These are phyloP conservation scores for Cadophora luteo-olivacea DNA, from an alignment of 2,329 filamentous ascomycete genomes.

Conservation along the genomic window DNA sequence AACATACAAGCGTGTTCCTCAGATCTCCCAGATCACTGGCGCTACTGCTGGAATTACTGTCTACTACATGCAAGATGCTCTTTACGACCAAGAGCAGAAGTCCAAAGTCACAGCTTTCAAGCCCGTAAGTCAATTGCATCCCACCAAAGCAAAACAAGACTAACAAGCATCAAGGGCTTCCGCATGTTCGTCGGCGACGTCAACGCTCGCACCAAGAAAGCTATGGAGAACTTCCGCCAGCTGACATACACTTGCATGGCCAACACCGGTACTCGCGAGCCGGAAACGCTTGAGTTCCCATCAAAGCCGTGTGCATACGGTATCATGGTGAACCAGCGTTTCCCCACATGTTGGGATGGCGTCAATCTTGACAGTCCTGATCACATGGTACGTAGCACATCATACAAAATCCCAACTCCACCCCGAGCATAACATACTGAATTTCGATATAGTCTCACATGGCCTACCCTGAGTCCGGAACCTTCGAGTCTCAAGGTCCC, in stretches of 20 bases:
- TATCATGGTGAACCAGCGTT: slow-evolving; percentile 44
- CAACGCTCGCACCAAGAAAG: slow-evolving; percentile 44
- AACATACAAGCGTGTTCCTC: slow-evolving; percentile 42
- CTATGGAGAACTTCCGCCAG: slow-evolving; percentile 49
- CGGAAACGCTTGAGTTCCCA: slow-evolving; percentile 50
- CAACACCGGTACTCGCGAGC: slow-evolving; percentile 46
- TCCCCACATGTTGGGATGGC: slow-evolving; percentile 35
- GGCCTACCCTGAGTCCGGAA: slow-evolving; percentile 28
- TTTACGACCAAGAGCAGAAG: slow-evolving; percentile 39
- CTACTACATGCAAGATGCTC: slow-evolving; percentile 43
- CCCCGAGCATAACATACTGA: background rate
- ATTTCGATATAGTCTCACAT: slow-evolving; percentile 34
- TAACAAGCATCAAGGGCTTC: slow-evolving; percentile 18
- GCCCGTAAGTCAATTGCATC: slow-evolving; percentile 44
- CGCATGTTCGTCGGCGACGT: slow-evolving; percentile 53
- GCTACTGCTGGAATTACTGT: slow-evolving; percentile 47
- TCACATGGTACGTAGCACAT: slow-evolving; percentile 6
- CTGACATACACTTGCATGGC: slow-evolving; percentile 53
- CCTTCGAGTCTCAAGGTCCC: slow-evolving; percentile 26
- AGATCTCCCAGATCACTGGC: slow-evolving; percentile 42
- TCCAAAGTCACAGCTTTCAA: slow-evolving; percentile 52
- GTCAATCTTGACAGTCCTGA: slow-evolving; percentile 31
- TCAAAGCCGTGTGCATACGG: slow-evolving; percentile 38
- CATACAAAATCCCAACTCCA: background rate
- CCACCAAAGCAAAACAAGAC: background rate